Conservation (phyloP, 306 rosid genomes). For the Cercis canadensis region DNA sequence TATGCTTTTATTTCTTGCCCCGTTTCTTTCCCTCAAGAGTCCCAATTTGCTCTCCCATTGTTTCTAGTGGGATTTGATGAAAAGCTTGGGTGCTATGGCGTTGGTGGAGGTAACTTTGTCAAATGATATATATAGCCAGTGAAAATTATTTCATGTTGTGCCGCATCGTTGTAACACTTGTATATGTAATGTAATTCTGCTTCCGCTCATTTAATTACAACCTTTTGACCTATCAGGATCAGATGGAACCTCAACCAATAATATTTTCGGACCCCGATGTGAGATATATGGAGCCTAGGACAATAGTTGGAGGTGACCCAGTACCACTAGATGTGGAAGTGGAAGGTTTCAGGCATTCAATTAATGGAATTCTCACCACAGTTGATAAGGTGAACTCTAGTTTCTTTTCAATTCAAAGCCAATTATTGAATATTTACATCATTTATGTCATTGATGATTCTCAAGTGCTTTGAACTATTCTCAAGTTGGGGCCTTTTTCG, state of each 20-base stretch:
- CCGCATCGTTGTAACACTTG: no score
- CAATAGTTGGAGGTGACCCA: not conserved
- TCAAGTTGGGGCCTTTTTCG: not conserved
- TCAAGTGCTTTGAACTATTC: not conserved
- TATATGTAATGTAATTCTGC: no score
- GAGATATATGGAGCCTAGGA: not conserved
- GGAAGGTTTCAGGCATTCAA: constrained; percentile 32
- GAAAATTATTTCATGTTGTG: no score
- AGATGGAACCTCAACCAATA: constrained; percentile 37
- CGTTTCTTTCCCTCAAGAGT: no score
- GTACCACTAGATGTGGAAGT: constrained; percentile 14
- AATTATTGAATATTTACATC: not conserved
- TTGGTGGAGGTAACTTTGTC: no score
- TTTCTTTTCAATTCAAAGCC: not conserved
- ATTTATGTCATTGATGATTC: not conserved
- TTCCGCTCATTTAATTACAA: no score
- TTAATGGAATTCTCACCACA: constrained; percentile 39
- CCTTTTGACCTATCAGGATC: no score
- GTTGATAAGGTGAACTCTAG: constrained; percentile 51
- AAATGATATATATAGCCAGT: no score
- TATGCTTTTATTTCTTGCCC: no score
- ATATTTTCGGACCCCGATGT: constrained; percentile 35
- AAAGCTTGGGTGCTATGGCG: no score
- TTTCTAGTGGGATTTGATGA: no score
- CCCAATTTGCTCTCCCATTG: no score